Evolutionary conservation across 1,139 yeast species (phyloP).

Genomic region (Geotrichum candidum): DNA sequence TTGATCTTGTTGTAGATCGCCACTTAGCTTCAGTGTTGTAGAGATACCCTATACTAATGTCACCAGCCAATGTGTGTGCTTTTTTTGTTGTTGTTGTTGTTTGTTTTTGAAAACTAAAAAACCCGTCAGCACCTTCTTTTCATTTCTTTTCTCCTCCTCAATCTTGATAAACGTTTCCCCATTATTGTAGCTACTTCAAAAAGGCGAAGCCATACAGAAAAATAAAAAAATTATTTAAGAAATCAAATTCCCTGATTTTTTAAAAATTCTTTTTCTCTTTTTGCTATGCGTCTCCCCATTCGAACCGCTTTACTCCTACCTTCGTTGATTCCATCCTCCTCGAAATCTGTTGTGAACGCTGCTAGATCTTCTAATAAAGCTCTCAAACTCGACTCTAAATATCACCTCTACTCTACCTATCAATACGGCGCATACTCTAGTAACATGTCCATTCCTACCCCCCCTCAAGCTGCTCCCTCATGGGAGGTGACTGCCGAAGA

Average conservation of each 20-base stretch:
- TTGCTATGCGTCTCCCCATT: conserved; percentile 7
- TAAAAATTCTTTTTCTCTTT: not conserved
- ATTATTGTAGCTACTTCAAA: too few relatives aligned
- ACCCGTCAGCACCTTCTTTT: too few relatives aligned
- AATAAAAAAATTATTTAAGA: not conserved
- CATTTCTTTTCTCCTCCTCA: too few relatives aligned
- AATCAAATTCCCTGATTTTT: not conserved
- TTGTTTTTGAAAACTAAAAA: too few relatives aligned
- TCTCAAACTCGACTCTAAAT: not conserved
- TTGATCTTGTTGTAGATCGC: too few relatives aligned
- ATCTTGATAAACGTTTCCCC: too few relatives aligned
- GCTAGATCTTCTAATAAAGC: not conserved
- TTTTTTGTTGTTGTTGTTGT: too few relatives aligned
- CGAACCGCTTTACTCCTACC: conserved; percentile 7
- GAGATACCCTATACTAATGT: too few relatives aligned
- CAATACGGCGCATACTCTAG: not conserved
- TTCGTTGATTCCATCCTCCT: conserved; percentile 2
- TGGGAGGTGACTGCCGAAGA: conserved; percentile 59
- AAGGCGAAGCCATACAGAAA: too few relatives aligned
- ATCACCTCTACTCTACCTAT: not conserved
- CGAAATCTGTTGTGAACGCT: not conserved
- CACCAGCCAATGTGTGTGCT: too few relatives aligned
- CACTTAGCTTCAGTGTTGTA: too few relatives aligned
- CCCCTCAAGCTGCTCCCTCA: conserved; percentile 48
- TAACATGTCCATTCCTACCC: conserved; percentile 18